Evolutionary conservation across 768 basidiomycete species (phyloP), one percentile per base, ranked within the genome.

Genomic region (Mycena epipterygia): DNA sequence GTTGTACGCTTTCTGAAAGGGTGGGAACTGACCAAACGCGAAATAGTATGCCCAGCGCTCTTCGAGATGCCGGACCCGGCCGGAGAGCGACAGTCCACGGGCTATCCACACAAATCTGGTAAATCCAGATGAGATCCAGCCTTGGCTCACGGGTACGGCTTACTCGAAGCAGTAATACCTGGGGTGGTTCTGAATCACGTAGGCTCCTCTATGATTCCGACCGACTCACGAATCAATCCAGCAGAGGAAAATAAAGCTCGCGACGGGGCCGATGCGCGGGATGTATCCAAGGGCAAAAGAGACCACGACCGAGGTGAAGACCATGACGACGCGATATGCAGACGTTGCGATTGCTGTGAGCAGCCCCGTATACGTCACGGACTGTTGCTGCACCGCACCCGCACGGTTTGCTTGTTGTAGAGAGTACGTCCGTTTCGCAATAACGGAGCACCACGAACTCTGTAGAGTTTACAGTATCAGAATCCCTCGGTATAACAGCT

Each of bases 111-210:
- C 86, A 76, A 93, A 95, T 76, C 94, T 94, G 64, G 30, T 64
- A 49, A 23, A 59, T 37, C 14, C 68, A 44, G 73, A 74, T 73
- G 78, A 72, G 48, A 48, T 17, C 55, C 46, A 11, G 27, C 55
- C 55, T 11, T 33, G 59, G 41, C 39, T 55, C 63, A 30, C 5
- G 19, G 44, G 11, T 41, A 76, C 61, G 67, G 30, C 84, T 81
- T 77, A 95, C 94, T 96, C 95, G 75, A 96, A 96, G 80, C 92
- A 95, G 80, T 96, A 96, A 79, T 95, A 96, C 53, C 94, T 95
- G 73, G 25, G 65, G 30, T 39, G 27, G 14, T 55, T 51, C 57
- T 59, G 35, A 56, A 56, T 39, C 48, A 60, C 57, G n/a, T 37
- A 72, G 42, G 32, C 27, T 29, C 6, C n/a, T 33, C 12, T 42